phyloP scores from a whole-genome alignment of 1,284 basidiomycete genomes.

The Ganoderma boninense region DNA sequence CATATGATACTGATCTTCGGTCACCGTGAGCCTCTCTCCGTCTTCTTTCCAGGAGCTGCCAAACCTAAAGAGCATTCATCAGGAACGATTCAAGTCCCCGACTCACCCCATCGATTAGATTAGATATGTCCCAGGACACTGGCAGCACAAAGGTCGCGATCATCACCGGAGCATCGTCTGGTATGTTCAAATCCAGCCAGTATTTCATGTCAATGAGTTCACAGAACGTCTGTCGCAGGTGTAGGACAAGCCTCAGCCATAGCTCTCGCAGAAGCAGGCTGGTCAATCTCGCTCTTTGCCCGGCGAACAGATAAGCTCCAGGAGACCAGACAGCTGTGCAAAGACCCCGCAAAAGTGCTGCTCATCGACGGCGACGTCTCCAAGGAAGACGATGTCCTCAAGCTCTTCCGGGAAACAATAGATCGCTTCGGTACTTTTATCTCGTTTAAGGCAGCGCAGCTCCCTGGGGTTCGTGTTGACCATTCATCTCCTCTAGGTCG shows the following conservation, averaged over 20 bases:
- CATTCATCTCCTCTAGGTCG: slow-evolving; percentile 53
- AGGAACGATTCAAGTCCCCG: not conserved
- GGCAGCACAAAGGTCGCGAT: slow-evolving; percentile 33
- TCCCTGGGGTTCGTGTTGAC: not conserved
- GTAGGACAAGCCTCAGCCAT: slow-evolving; percentile 60
- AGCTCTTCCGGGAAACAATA: slow-evolving; percentile 65
- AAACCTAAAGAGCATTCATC: not conserved
- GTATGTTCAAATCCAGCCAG: slow-evolving; percentile 9
- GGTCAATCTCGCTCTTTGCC: slow-evolving; percentile 56
- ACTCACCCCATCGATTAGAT: not conserved
- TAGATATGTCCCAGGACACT: not conserved
- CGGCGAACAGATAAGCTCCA: slow-evolving; percentile 65
- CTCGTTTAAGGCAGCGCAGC: slow-evolving; percentile 18
- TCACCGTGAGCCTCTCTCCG: not conserved
- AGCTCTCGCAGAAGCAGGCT: slow-evolving; percentile 56
- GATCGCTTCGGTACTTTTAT: slow-evolving; percentile 61
- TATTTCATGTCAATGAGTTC: not conserved
- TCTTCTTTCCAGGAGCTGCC: not conserved
- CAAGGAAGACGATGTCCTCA: slow-evolving; percentile 63
- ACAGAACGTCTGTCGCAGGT: slow-evolving; percentile 39
- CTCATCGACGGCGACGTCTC: slow-evolving; percentile 70
- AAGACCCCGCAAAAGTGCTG: slow-evolving; percentile 46
- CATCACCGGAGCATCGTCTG: slow-evolving; percentile 35
- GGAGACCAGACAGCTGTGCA: slow-evolving; percentile 61
- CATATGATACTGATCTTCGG: no score